Evolutionary conservation across 257 asterid genomes (phyloP).

Genomic region (Primulina tabacum): DNA sequence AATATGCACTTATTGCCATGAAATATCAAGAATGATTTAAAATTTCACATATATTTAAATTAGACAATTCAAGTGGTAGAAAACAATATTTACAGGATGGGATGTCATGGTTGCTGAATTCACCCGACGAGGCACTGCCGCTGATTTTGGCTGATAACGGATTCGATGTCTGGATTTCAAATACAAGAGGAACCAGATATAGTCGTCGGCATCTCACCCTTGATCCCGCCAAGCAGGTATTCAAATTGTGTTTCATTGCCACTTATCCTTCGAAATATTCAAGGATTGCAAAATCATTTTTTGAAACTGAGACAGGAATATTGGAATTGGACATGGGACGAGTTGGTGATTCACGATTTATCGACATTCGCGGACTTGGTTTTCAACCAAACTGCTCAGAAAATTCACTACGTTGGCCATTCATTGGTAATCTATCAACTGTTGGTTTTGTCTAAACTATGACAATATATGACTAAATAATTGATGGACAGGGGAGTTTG

Average conservation of each 20-base stretch:
- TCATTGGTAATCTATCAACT: conserved; percentile 42
- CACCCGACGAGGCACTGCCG: conserved; percentile 64
- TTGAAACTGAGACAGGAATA: conserved; percentile 32
- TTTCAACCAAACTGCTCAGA: conserved; percentile 52
- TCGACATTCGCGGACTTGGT: conserved; percentile 45
- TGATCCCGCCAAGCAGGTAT: conserved; percentile 48
- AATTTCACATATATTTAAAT: no score
- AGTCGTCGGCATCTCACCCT: conserved; percentile 61
- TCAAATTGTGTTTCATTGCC: neutral
- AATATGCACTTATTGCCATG: no score
- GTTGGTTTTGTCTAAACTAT: neutral
- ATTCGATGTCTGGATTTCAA: conserved; percentile 86
- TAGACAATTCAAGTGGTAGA: no score
- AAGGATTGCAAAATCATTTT: no score
- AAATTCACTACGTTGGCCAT: conserved; percentile 59
- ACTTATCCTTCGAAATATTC: no score
- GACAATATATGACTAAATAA: neutral
- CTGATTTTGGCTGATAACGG: conserved; percentile 70
- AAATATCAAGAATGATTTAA: no score
- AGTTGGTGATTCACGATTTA: conserved; percentile 51
- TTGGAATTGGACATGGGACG: conserved; percentile 90
- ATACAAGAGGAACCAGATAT: conserved; percentile 64
- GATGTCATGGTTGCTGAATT: conserved; percentile 62
- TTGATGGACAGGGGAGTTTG: conserved; percentile 61
- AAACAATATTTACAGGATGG: conserved; percentile 53